Conservation (phyloP, 352 stramenopile species). For the Globisporangium mamillatum region DNA sequence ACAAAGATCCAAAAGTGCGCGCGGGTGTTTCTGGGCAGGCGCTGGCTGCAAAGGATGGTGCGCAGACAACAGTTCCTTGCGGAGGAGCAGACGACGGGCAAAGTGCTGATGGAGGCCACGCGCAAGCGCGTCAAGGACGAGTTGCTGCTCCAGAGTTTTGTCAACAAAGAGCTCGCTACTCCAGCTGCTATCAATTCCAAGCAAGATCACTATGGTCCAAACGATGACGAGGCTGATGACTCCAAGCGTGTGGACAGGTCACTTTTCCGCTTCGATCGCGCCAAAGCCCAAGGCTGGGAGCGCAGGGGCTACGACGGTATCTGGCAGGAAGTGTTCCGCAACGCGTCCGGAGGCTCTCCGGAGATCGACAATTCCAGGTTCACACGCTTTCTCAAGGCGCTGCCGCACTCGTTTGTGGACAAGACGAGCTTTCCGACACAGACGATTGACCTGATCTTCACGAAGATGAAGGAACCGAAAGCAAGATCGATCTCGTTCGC, state of each 20-base stretch:
- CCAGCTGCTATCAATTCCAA: slow-evolving; percentile 3
- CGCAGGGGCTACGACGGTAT: slow-evolving; percentile 58
- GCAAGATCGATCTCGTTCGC: slow-evolving; percentile 53
- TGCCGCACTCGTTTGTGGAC: slow-evolving; percentile 60
- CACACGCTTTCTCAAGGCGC: slow-evolving; percentile 53
- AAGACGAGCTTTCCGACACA: slow-evolving; percentile 55
- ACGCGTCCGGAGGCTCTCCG: slow-evolving; percentile 34
- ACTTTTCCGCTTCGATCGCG: slow-evolving; percentile 36
- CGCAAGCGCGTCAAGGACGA: slow-evolving; percentile 48
- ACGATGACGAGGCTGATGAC: slow-evolving; percentile 16
- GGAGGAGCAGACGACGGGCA: slow-evolving; percentile 53
- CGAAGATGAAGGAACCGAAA: slow-evolving; percentile 77
- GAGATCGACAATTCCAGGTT: slow-evolving; percentile 75
- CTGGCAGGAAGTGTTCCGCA: slow-evolving; percentile 65
- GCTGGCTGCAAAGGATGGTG: slow-evolving; percentile 37
- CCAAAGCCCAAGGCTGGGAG: slow-evolving; percentile 36
- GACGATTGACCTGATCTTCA: slow-evolving; percentile 58
- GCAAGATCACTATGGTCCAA: background rate
- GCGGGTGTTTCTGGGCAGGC: slow-evolving; percentile 35
- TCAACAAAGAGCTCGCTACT: slow-evolving; percentile 29
- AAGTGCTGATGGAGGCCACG: slow-evolving; percentile 43
- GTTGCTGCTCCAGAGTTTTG: slow-evolving; percentile 65
- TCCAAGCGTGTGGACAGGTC: slow-evolving; percentile 32
- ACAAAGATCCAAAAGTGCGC: slow-evolving; percentile 38
- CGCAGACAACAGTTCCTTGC: slow-evolving; percentile 45